phyloP scores from a whole-genome alignment of 2,329 filamentous ascomycete genomes.

The Rugonectria rugulosa region DNA sequence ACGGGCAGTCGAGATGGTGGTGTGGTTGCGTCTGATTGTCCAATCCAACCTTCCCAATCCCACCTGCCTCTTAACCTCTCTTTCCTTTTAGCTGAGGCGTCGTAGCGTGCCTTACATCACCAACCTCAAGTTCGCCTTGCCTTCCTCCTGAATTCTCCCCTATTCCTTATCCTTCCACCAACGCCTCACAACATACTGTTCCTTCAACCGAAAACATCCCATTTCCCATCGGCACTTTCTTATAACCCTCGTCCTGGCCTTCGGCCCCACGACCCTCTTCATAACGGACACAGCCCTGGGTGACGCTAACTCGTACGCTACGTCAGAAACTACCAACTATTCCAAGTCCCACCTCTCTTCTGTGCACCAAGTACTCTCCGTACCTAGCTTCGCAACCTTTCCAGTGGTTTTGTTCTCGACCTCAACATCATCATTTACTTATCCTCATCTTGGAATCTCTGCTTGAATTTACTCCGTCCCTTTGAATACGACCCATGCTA shows the following conservation, averaged over 20 bases:
- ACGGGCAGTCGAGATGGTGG: too few relatives aligned
- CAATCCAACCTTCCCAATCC: slow-evolving; percentile 14
- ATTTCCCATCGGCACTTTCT: neutral
- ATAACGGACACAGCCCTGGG: neutral
- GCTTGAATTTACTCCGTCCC: neutral
- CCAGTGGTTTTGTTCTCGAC: slow-evolving; percentile 6
- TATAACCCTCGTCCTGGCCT: neutral
- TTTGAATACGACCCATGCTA: slow-evolving; percentile 1
- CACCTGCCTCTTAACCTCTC: slow-evolving; percentile 9
- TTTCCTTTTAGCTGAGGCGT: neutral
- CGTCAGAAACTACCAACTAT: slow-evolving; percentile 27
- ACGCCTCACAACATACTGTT: neutral
- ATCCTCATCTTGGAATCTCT: neutral
- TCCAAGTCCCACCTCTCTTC: slow-evolving; percentile 19
- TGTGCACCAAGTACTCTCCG: too few relatives aligned
- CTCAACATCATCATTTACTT: neutral
- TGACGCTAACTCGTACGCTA: slow-evolving; percentile 27
- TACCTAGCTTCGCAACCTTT: too few relatives aligned
- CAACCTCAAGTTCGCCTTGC: slow-evolving; percentile 1
- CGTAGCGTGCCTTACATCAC: slow-evolving; percentile 19
- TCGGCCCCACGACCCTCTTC: slow-evolving; percentile 6
- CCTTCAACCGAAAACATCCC: neutral
- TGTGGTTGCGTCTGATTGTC: too few relatives aligned
- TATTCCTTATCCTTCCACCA: slow-evolving; percentile 8
- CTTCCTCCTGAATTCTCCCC: neutral